Evolutionary conservation across 805 yeast species (phyloP).

Genomic region (Kodamaea restingae): DNA sequence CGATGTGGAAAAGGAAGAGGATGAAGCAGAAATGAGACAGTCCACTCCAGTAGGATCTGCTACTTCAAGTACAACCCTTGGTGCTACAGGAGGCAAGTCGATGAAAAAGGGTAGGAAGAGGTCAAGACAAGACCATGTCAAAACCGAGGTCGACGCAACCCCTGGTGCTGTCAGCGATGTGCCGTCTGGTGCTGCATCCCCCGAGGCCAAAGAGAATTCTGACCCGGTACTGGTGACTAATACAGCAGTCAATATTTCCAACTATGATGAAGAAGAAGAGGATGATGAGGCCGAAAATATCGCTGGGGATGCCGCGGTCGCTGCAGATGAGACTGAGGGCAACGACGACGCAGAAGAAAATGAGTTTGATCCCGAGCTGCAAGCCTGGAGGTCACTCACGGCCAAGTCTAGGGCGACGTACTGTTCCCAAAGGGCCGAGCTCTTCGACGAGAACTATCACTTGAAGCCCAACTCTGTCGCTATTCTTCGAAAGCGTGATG

Average conservation of each 20-base stretch:
- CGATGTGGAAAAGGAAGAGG: conserved; percentile 67
- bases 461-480: conserved; percentile 70
- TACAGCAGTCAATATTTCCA: conserved; percentile 19
- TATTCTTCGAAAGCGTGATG: conserved; percentile 56
- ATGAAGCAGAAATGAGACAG: conserved; percentile 21
- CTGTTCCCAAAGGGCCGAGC: conserved; percentile 60
- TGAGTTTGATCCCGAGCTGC: conserved; percentile 70
- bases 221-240: conserved; percentile 15
- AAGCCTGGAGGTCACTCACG: conserved; percentile 80
- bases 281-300: conserved; percentile 29
- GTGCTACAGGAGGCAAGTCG: conserved; percentile 29
- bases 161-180: conserved; percentile 4
- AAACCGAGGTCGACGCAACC: conserved; percentile 21
- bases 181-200: conserved; percentile 13
- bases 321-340: conserved; percentile 15
- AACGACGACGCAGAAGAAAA: conserved; percentile 48
- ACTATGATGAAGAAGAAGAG: conserved; percentile 25
- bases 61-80: conserved; percentile 12
- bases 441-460: conserved; percentile 55
- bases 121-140: conserved; percentile 32
- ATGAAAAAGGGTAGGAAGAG: conserved; percentile 41
- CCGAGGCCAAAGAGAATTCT: conserved; percentile 6
- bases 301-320: conserved; percentile 1
- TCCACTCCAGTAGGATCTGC: conserved; percentile 19
- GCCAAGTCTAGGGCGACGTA: conserved; percentile 75